phyloP scores from a whole-genome alignment of 805 yeast species.

The Kodamaea nitidulidarum region DNA sequence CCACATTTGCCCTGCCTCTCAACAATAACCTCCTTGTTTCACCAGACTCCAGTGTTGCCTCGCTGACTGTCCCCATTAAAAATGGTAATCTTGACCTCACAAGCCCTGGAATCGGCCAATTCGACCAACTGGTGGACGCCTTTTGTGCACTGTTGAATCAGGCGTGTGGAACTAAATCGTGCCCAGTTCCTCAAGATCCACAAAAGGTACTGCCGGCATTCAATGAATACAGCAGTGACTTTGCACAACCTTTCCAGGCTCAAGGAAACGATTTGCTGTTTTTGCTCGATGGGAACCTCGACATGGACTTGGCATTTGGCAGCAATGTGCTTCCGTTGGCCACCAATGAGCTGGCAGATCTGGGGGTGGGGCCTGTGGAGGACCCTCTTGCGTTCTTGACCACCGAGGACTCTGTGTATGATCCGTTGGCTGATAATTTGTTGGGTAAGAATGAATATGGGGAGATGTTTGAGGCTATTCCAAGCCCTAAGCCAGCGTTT shows the following conservation, averaged over 20 bases:
- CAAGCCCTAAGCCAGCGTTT: background rate
- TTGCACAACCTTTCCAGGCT: slow-evolving; percentile 3
- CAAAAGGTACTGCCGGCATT: slow-evolving; percentile 1
- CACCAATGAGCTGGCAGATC: background rate
- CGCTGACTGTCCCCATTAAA: slow-evolving; percentile 4
- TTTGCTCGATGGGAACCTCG: slow-evolving; percentile 48
- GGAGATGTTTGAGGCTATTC: background rate
- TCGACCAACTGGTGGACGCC: slow-evolving; percentile 65
- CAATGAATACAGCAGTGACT: slow-evolving; percentile 15
- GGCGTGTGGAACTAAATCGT: slow-evolving; percentile 76
- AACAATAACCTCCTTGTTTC: slow-evolving; percentile 34
- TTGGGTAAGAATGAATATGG: slow-evolving; percentile 35
- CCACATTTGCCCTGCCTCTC: slow-evolving; percentile 36
- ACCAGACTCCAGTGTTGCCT: slow-evolving; percentile 25
- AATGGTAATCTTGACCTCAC: slow-evolving; percentile 13
- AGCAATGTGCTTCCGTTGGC: slow-evolving; percentile 4
- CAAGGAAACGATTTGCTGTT: slow-evolving; percentile 38
- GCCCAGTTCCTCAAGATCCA: slow-evolving; percentile 57
- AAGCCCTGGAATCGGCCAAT: slow-evolving; percentile 17
- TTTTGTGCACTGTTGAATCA: slow-evolving; percentile 73
- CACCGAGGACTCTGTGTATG: slow-evolving; percentile 55
- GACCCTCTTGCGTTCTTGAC: slow-evolving; percentile 42
- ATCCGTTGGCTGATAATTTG: slow-evolving; percentile 44
- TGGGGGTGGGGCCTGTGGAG: background rate
- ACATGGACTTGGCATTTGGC: slow-evolving; percentile 51